Evolutionary conservation across 2,329 filamentous ascomycete genomes (phyloP), one percentile per base, ranked within the genome.

Genomic region (Aspergillus sp.): DNA sequence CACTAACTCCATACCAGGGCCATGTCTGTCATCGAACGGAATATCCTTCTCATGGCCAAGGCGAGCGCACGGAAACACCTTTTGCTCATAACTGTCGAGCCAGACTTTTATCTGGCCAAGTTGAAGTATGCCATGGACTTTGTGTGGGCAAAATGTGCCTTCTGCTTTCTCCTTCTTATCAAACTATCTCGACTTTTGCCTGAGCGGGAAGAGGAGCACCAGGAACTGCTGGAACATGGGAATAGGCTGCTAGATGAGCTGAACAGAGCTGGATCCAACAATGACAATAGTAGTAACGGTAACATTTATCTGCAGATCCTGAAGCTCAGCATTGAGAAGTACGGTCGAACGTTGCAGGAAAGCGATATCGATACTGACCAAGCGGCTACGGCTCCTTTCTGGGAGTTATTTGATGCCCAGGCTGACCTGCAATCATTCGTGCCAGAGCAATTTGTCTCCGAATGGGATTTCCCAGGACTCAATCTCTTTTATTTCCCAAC

Each of bases 141-240:
- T 46, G 76, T 79, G 13, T 79, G 76, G 76, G 76, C 76, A 0
- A 80, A 80, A 54, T 76, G 74, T 40, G 75, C 76, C 0, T 79
- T 79, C 47, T 78, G 74, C n/a, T 75, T 79, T 36, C 60, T 79
- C 2, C 63, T 81, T 1, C 67, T 79, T 1, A 67, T 80, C 2
- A 77, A 77, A 44, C 62, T 79, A 4, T 71, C 74, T 0, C 68
- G 74, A 0, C 64, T 79, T 1, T 60, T 79, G 0, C 71, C 71
- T 0, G 71, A 75, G 44, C 47, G 58, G 6, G 50, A 62, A 19
- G 55, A 68, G 35, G 56, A 68, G 12, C 58, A 74, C 50, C 47
- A 68, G 45, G 51, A 67, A 37, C 60, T 76, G 0, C 60, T 76
- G 0, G 58, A 61, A 4, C 67, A 74, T 35, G 73, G 71, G 0